Evolutionary conservation across 345 rosid species (phyloP).

Genomic region (Lepidium sativum): DNA sequence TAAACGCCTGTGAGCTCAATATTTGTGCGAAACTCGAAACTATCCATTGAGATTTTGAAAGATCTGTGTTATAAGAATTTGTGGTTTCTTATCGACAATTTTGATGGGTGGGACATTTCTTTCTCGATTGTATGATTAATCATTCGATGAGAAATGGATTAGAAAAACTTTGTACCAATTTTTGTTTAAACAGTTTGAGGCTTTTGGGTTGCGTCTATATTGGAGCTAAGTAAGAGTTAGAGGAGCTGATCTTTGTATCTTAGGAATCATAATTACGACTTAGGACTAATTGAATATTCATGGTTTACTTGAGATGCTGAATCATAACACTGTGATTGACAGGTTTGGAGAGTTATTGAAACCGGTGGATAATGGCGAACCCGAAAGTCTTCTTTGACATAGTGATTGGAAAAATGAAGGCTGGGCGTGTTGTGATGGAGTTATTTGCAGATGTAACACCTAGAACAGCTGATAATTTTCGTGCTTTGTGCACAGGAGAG

Average conservation of each 20-base stretch:
- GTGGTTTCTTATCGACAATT: constrained; percentile 19
- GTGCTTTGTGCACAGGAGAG: constrained; percentile 79
- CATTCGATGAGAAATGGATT: not conserved
- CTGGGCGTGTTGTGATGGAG: constrained; percentile 73
- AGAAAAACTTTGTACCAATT: not conserved
- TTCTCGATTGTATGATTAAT: not conserved
- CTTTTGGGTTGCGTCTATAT: not conserved
- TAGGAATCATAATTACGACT: not conserved
- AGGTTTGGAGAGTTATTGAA: constrained; percentile 15
- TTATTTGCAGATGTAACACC: constrained; percentile 65
- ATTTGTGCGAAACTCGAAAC: constrained; percentile 54
- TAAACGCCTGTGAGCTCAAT: constrained; percentile 60
- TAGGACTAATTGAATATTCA: not conserved
- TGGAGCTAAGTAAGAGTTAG: not conserved
- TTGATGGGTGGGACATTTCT: constrained; percentile 15
- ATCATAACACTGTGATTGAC: not conserved
- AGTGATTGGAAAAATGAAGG: constrained; percentile 54
- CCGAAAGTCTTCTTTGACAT: constrained; percentile 77
- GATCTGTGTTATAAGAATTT: constrained; percentile 26
- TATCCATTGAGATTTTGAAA: constrained; percentile 11
- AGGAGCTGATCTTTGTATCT: not conserved
- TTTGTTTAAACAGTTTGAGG: not conserved
- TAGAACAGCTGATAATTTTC: constrained; percentile 66
- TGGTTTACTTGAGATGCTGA: not conserved
- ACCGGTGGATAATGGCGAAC: constrained; percentile 37